Conservation (phyloP, 1,284 basidiomycete species). For the Grifola frondosa region DNA sequence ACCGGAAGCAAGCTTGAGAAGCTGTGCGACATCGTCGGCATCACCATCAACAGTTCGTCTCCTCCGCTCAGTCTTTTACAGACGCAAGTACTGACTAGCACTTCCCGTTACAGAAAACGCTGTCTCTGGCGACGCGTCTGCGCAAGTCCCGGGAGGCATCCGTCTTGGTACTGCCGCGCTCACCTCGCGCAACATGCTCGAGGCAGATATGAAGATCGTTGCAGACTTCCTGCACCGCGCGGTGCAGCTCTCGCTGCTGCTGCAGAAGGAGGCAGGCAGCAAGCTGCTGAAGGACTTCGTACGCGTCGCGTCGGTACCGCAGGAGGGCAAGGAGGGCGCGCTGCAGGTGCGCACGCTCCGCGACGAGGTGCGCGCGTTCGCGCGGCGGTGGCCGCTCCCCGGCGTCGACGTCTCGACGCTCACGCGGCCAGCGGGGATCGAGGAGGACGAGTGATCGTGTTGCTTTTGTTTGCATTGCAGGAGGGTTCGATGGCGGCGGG, state of each 20-base stretch:
- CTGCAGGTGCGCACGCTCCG: constrained; percentile 72
- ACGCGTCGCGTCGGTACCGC: constrained; percentile 71
- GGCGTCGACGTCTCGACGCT: constrained; percentile 76
- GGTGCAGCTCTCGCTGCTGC: constrained; percentile 81
- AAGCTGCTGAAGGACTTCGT: constrained; percentile 98
- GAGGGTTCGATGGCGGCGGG: not conserved
- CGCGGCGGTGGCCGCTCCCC: constrained; percentile 88
- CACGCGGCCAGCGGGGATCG: constrained; percentile 63
- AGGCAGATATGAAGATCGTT: constrained; percentile 85
- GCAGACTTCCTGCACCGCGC: constrained; percentile 91
- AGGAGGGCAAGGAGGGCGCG: constrained; percentile 71
- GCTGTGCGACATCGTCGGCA: constrained; percentile 95
- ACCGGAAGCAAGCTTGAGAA: constrained; percentile 99
- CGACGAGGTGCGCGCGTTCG: constrained; percentile 78
- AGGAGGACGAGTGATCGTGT: constrained; percentile 44
- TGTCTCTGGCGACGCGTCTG: constrained; percentile 93
- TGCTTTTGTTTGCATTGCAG: not conserved
- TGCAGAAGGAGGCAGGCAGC: constrained; percentile 93
- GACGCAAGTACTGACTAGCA: not conserved
- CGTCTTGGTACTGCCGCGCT: constrained; percentile 94
- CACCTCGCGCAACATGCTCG: constrained; percentile 92
- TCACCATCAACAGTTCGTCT: constrained; percentile 88
- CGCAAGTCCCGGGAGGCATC: constrained; percentile 96
- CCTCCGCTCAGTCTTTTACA: constrained; percentile 2
- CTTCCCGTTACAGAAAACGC: constrained; percentile 74